Evolutionary conservation across 495 filamentous ascomycete genomes (phyloP).

Genomic region (Baudoinia panamericana): DNA sequence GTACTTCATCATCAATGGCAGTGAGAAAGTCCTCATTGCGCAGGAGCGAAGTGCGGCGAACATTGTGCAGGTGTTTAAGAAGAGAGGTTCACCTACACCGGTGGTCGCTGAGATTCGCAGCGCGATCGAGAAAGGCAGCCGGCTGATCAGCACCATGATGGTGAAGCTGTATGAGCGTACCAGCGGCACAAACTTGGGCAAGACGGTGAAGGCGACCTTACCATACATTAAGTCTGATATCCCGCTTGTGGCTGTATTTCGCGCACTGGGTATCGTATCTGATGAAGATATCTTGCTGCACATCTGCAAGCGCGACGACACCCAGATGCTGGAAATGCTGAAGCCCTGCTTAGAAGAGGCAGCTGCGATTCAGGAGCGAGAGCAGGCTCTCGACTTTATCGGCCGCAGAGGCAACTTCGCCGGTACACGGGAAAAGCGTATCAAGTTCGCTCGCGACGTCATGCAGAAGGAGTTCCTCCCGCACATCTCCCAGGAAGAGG

Average conservation of each 20-base stretch:
- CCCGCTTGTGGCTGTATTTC: slow-evolving; percentile 86
- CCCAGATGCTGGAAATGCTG: slow-evolving; percentile 91
- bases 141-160: slow-evolving; percentile 78
- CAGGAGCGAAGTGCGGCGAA: slow-evolving; percentile 96
- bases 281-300: slow-evolving; percentile 97
- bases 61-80: slow-evolving; percentile 97
- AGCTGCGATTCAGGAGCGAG: slow-evolving; percentile 87
- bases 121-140: slow-evolving; percentile 87
- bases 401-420: slow-evolving; percentile 75
- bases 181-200: slow-evolving; percentile 53
- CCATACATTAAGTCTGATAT: slow-evolving; percentile 91
- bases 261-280: slow-evolving; percentile 88
- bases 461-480: slow-evolving; percentile 94
- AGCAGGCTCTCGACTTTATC: slow-evolving; percentile 92
- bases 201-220: slow-evolving; percentile 74
- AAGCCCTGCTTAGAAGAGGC: slow-evolving; percentile 95
- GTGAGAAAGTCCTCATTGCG: slow-evolving; percentile 95
- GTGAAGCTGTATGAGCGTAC: slow-evolving; percentile 70
- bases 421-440: slow-evolving; percentile 70
- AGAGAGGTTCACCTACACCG: slow-evolving; percentile 77
- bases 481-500: slow-evolving; percentile 89
- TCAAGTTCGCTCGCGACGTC: slow-evolving; percentile 80
- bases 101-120: slow-evolving; percentile 93
- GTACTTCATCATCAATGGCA: slow-evolving; percentile 99
- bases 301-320: slow-evolving; percentile 89